Evolutionary conservation across 1,284 basidiomycete species (phyloP).

Genomic region (Apiotrichum sp.): DNA sequence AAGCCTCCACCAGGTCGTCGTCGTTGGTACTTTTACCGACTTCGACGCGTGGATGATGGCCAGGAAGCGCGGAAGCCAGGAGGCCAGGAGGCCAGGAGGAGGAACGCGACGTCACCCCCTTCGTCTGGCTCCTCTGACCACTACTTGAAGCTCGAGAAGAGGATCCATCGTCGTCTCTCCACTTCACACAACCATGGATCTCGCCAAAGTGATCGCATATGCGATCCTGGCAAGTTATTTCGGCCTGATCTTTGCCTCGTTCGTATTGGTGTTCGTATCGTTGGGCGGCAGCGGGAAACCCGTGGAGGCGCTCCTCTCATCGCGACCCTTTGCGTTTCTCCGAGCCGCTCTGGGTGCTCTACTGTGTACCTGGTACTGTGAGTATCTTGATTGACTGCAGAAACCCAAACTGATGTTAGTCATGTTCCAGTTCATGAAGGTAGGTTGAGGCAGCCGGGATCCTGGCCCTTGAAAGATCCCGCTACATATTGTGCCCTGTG

Average conservation of each 20-base stretch:
- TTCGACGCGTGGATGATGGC: no score
- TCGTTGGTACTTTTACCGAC: no score
- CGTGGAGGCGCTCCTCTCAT: conserved; percentile 18
- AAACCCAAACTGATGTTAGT: conserved; percentile 15
- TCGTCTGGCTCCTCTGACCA: no score
- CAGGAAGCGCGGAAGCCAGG: no score
- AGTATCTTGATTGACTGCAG: conserved; percentile 44
- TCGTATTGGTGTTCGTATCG: conserved; percentile 45
- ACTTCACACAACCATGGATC: background rate
- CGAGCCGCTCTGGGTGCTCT: conserved; percentile 33
- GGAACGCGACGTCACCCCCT: no score
- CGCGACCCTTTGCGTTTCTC: conserved; percentile 37
- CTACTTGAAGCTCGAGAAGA: no score
- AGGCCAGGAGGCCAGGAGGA: no score
- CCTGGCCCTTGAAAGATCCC: no score
- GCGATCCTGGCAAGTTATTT: conserved; percentile 54
- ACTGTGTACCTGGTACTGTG: conserved; percentile 58
- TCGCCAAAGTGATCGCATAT: conserved; percentile 34
- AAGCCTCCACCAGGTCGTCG: no score
- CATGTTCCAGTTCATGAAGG: conserved; percentile 51
- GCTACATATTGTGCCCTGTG: no score
- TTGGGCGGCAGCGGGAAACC: conserved; percentile 22
- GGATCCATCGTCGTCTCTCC: background rate
- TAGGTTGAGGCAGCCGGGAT: conserved; percentile 28
- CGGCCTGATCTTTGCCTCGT: conserved; percentile 48